Conservation (phyloP, 169 alveolate species). For the Babesia ovata region DNA sequence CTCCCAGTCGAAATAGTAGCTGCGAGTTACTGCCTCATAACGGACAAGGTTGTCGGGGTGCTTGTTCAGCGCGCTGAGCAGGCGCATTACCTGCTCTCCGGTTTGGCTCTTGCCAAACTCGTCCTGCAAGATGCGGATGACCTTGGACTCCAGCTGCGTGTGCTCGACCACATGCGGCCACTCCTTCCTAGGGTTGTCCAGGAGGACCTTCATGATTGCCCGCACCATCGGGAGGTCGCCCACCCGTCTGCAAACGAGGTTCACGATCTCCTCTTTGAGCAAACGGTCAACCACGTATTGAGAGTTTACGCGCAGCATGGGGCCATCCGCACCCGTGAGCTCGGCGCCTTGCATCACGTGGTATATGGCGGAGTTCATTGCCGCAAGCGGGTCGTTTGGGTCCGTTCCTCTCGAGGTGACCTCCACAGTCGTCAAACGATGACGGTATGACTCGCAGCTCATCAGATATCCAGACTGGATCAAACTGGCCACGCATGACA, state of each 20-base stretch:
- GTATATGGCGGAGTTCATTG: conserved; percentile 35
- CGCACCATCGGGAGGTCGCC: conserved; percentile 57
- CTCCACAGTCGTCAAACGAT: conserved; percentile 17
- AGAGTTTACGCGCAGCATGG: conserved; percentile 3
- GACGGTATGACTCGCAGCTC: conserved; percentile 37
- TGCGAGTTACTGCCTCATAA: conserved; percentile 12
- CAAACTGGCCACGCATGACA: conserved; percentile 23
- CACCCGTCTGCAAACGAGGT: conserved; percentile 47
- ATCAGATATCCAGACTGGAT: conserved; percentile 19
- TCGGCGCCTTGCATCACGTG: conserved; percentile 47
- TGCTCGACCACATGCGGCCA: conserved; percentile 30
- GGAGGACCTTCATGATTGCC: conserved; percentile 47
- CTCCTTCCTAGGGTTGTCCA: conserved; percentile 33
- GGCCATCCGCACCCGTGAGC: conserved; percentile 34
- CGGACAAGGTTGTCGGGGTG: conserved; percentile 69
- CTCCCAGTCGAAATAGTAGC: conserved; percentile 60
- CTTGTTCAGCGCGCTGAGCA: conserved; percentile 49
- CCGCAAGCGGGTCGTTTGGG: conserved; percentile 21
- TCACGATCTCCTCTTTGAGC: conserved; percentile 55
- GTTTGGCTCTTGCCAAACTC: conserved; percentile 1
- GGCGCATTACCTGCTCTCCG: conserved; percentile 41
- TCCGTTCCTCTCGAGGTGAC: conserved; percentile 12
- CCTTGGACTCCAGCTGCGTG: conserved; percentile 2
- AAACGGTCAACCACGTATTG: conserved; percentile 10
- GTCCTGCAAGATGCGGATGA: conserved; percentile 1